Base-by-base conservation (phyloP, 2,329 filamentous ascomycete species). In the Calonectria naviculata region DNA sequence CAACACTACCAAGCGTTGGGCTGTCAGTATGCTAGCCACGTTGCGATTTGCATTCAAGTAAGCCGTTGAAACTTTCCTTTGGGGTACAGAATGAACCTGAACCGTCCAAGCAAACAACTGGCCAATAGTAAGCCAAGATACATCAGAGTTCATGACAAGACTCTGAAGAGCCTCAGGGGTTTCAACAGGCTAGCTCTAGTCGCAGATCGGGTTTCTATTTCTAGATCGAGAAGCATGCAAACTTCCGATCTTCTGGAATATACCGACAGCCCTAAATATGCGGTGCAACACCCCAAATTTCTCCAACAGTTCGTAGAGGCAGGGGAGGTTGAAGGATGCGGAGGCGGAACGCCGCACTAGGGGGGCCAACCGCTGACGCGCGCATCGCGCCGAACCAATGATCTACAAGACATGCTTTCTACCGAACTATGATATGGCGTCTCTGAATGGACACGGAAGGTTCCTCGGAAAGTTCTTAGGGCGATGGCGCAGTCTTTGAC, bases 261-360 rank as follows among this genome's bases (percentile, higher is more conserved):
- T 17, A 10, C 52, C 52, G 17, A 17, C 31, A 58, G 31, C 52
- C 52, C 56, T 71, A 58, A 62, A 63, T 61, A 65, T 68, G 44
- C 28, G 31, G 24, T 47, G 52, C 31, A 64, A 66, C 65, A 67
- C 68, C 70, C 69, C 65, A 64, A 65, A 54, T 65, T 69, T 73
- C 70, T 62, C 71, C 69, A 73, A 72, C 44, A 6, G 71, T 70
- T 72, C 71, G 36, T 46, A 41, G 12, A 15, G 24, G 38, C 26
- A 46, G 47, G 54, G 38, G 68, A 44, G 10, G 5, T 19, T 21
- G 31, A n/a, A 24, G 56, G 41, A 56, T 42, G 52, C n/a, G 36
- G 31, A 65, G 38, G 34, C 28, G 58, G 29, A 24, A 49, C 34
- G 19, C 42, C 52, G 34, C 52, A 19, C n/a, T 3, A 7, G 52